Evolutionary conservation across 2,329 filamentous ascomycete genomes (phyloP).

Genomic region (Talaromyces sp.): DNA sequence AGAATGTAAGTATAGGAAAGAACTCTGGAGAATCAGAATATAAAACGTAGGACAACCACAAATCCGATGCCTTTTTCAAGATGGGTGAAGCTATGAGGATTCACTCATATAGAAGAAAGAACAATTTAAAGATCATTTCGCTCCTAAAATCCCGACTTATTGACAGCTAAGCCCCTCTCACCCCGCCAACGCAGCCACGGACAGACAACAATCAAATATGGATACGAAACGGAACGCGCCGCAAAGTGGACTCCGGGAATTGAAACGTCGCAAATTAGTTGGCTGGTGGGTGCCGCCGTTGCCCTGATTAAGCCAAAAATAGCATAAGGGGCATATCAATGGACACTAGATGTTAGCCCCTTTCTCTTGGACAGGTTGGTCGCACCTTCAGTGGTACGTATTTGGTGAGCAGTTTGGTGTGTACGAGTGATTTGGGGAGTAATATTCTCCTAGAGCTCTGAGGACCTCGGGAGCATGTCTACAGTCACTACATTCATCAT

Average conservation of each 20-base stretch:
- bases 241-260: not conserved
- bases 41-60: not conserved
- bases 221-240: not conserved
- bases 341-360: not conserved
- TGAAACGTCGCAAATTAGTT: not conserved
- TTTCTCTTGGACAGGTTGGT: too few species aligned
- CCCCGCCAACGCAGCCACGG: not conserved
- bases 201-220: not conserved
- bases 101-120: not conserved
- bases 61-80: too few species aligned
- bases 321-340: not conserved
- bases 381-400: too few species aligned
- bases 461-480: too few species aligned
- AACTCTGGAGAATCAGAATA: too few species aligned
- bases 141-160: not conserved
- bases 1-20: not conserved
- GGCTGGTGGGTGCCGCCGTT: not conserved
- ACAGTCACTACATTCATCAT: too few species aligned
- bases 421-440: too few species aligned
- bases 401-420: too few species aligned
- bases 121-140: not conserved
- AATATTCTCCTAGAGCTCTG: too few species aligned
- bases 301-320: not conserved
- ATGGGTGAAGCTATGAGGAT: too few species aligned
- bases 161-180: constrained; percentile 7